These are phyloP conservation scores for Tolypocladium ovalisporum DNA, from an alignment of 2,329 filamentous ascomycete genomes.

Conservation along the genomic window DNA sequence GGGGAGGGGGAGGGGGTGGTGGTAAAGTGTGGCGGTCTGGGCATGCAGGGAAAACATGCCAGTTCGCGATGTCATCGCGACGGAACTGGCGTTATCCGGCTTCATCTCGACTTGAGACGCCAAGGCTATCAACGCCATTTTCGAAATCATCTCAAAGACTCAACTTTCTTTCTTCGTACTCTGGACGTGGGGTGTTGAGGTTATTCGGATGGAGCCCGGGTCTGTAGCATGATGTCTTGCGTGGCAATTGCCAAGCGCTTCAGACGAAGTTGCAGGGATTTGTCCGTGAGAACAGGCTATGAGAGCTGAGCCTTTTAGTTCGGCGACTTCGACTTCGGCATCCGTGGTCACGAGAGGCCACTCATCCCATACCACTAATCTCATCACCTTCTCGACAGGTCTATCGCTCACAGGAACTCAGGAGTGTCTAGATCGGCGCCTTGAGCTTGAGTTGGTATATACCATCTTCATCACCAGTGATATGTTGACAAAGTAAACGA, in stretches of 20 bases:
- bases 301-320: too few species aligned
- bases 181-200: not conserved
- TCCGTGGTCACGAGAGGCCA: too few species aligned
- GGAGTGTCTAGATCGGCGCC: too few species aligned
- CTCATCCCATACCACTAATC: too few species aligned
- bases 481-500: too few species aligned
- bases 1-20: not conserved
- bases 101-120: not conserved
- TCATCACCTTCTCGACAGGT: too few species aligned
- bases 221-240: not conserved
- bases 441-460: too few species aligned
- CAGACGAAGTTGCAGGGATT: not conserved
- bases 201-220: not conserved
- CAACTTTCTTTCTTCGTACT: not conserved
- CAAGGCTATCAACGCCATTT: not conserved
- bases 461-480: too few species aligned
- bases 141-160: not conserved
- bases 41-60: not conserved
- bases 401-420: too few species aligned
- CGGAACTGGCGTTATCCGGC: not conserved
- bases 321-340: too few species aligned
- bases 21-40: not conserved
- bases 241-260: not conserved
- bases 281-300: not conserved
- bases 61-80: not conserved